Evolutionary conservation across 139 green algal species (phyloP), one percentile per base, ranked within the genome.

Genomic region (Closterium sp.): DNA sequence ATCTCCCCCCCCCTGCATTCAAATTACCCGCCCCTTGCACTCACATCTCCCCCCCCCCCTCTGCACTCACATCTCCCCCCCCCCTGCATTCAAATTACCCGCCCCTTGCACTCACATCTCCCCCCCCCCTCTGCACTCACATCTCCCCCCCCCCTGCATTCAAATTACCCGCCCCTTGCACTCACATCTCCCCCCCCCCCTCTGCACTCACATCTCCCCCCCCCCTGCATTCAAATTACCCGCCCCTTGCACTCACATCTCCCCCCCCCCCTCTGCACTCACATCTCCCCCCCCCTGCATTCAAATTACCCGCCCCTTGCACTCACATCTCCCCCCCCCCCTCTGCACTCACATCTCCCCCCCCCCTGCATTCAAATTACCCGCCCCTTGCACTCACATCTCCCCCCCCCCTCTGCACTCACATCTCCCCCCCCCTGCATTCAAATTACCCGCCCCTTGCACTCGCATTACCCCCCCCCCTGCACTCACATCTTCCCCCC

Each of bases 1-100:
- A 66, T 12, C 4, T 66, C 19, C 4, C 4, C 4, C 38, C 3
- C 4, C 19, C 43, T 16, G n/a, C n/a, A n/a, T n/a, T n/a, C n/a
- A n/a, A n/a, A n/a, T n/a, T n/a, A n/a, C n/a, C n/a, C n/a, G n/a
- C 16, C 43, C 3, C 33, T 30, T 16, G 84, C n/a, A 88, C 33
- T 88, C 85, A 36, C 94, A 96, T 87, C 36, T 10, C 38, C 38
- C 2, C 38, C 3, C 38, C 43, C 10, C 43, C 3, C 55, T 3
- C 16, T 19, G 16, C 55, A 76, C 55, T 76, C 55, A 1, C 38
- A 66, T 12, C 31, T 5, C 9, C 33, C n/a, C 33, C 3, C 87
- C 87, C 16, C 86, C 86, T 32, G 87, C 34, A 25, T 32, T 81
- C 9, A 90, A 87, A 28, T 33, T 28, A 19, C n/a, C 38, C 38